These are phyloP conservation scores for Trichoderma cornu-damae DNA, from an alignment of 2,329 filamentous ascomycete species.

Conservation along the genomic window DNA sequence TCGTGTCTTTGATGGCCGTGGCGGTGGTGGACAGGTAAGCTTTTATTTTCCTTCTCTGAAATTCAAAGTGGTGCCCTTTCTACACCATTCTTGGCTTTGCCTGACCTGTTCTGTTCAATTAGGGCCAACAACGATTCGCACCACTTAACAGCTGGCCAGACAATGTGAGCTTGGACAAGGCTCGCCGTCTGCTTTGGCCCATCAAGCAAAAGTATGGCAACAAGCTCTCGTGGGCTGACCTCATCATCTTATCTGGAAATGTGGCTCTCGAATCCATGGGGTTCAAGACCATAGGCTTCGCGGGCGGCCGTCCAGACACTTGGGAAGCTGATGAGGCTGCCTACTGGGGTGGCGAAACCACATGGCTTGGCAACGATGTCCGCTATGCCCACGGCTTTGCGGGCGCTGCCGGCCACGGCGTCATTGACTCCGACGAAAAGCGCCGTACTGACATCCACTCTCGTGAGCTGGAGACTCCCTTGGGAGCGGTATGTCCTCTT, in stretches of 20 bases:
- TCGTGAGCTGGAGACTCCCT: conserved; percentile 61
- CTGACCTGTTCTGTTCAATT: not conserved
- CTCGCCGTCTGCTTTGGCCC: conserved; percentile 71
- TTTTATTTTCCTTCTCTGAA: not conserved
- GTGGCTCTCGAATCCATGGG: conserved; percentile 74
- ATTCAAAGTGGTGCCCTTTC: not conserved
- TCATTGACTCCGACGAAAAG: conserved; percentile 32
- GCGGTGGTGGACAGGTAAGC: conserved; percentile 58
- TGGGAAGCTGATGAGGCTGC: conserved; percentile 71
- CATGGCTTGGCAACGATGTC: conserved; percentile 69
- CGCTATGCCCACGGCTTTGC: conserved; percentile 54
- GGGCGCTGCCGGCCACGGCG: conserved; percentile 36
- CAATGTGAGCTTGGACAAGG: conserved; percentile 74
- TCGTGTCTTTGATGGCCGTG: conserved; percentile 68
- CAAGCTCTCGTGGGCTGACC: conserved; percentile 76
- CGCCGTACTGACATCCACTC: conserved; percentile 47
- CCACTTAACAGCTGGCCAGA: conserved; percentile 78
- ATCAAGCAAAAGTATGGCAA: conserved; percentile 81
- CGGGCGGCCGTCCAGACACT: conserved; percentile 64
- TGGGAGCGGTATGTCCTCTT: conserved; percentile 56
- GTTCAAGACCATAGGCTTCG: conserved; percentile 68
- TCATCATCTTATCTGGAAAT: conserved; percentile 67
- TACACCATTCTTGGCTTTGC: not conserved
- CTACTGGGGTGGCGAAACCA: conserved; percentile 72
- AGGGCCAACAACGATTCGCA: conserved; percentile 63